Evolutionary conservation across 768 basidiomycete genomes (phyloP).

Genomic region (Russula sp.): DNA sequence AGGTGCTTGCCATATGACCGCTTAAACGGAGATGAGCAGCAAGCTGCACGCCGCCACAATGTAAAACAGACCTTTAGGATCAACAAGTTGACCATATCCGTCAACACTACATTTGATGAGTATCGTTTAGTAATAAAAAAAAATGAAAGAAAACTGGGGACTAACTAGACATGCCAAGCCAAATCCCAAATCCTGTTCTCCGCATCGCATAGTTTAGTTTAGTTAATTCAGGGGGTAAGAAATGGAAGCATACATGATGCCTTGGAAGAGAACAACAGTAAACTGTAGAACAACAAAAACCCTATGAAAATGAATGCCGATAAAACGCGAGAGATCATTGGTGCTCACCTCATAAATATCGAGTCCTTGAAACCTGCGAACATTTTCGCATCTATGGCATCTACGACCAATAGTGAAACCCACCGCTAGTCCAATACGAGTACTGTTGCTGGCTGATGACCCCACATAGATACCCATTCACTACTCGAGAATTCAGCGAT

Average conservation of each 20-base stretch:
- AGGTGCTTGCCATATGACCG: background rate
- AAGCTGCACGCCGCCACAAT: background rate
- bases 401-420: background rate
- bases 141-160: background rate
- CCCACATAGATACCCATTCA: conserved; percentile 1
- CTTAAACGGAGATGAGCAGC: background rate
- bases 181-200: background rate
- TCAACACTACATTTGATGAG: background rate
- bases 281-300: background rate
- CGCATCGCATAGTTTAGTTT: background rate
- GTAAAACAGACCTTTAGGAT: background rate
- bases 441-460: background rate
- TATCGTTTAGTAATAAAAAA: background rate
- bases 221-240: background rate
- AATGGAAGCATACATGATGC: background rate
- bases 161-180: conserved; percentile 4
- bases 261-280: background rate
- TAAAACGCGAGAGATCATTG: background rate
- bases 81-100: background rate
- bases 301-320: background rate
- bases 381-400: background rate
- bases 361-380: conserved; percentile 1
- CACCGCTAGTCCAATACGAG: conserved; percentile 4
- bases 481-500: background rate
- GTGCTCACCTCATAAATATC: background rate